A percentile compares a stretch with the other conserved stretches of the same genome.
phyloP scores from a whole-genome alignment of 805 yeast genomes.

The Starmerella sp. region DNA sequence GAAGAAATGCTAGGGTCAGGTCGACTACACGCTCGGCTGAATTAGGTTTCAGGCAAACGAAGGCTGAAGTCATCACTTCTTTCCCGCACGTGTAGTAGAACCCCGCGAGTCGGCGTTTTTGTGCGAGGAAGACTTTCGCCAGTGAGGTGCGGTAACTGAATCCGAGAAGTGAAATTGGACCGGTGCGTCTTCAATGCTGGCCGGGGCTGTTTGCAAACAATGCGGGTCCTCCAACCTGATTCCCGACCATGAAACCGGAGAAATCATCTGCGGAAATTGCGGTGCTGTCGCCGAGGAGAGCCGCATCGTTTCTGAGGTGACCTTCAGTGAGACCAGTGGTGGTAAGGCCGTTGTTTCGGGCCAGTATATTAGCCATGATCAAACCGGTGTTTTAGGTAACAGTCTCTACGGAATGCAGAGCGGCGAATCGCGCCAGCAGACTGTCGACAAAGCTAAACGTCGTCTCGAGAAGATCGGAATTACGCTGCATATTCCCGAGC shows the following conservation, averaged over 20 bases:
- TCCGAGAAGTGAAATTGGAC: background rate
- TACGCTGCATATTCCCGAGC: slow-evolving; percentile 70
- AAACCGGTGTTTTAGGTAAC: slow-evolving; percentile 54
- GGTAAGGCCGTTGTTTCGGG: slow-evolving; percentile 98
- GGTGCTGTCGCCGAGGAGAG: slow-evolving; percentile 84
- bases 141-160: background rate
- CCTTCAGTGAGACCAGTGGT: slow-evolving; percentile 79
- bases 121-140: background rate
- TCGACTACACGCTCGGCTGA: background rate
- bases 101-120: background rate
- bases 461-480: slow-evolving; percentile 71
- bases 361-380: slow-evolving; percentile 81
- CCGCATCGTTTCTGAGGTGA: slow-evolving; percentile 90
- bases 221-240: slow-evolving; percentile 19
- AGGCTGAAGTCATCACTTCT: background rate
- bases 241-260: slow-evolving; percentile 30
- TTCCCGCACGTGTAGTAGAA: background rate
- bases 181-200: background rate
- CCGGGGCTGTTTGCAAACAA: slow-evolving; percentile 15
- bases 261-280: slow-evolving; percentile 68
- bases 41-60: background rate
- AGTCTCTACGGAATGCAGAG: slow-evolving; percentile 38
- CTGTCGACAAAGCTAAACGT: slow-evolving; percentile 70
- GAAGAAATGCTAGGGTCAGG: background rate
- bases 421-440: slow-evolving; percentile 75